These are phyloP conservation scores for Geopyxis carbonaria DNA, from an alignment of 495 filamentous ascomycete genomes.

Conservation along the genomic window DNA sequence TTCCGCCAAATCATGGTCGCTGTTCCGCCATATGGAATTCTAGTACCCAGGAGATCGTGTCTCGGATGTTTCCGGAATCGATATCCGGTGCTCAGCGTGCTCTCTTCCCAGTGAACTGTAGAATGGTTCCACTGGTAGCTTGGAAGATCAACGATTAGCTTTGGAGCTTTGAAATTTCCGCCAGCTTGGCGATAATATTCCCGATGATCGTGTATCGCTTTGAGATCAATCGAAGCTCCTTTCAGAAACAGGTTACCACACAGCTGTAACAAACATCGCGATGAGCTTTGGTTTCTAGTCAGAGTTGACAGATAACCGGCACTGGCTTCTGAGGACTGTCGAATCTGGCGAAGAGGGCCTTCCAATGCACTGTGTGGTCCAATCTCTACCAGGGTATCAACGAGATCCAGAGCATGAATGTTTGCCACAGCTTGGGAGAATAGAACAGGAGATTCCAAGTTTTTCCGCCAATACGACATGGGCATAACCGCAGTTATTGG, in stretches of 20 bases:
- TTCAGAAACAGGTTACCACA: constrained; percentile 29
- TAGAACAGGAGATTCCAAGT: constrained; percentile 32
- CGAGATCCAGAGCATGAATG: no score
- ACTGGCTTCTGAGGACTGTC: no score
- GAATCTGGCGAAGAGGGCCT: constrained; percentile 41
- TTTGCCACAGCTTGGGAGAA: constrained; percentile 29
- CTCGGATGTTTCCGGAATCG: constrained; percentile 30
- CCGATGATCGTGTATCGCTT: background rate
- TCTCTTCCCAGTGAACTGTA: constrained; percentile 31
- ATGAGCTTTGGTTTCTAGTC: constrained; percentile 15
- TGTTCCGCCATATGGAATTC: constrained; percentile 32
- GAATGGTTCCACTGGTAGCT: constrained; percentile 31
- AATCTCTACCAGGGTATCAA: constrained; percentile 36
- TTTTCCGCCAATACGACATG: constrained; percentile 36
- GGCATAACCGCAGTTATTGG: no score
- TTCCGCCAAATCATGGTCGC: constrained; percentile 38
- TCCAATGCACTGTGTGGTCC: constrained; percentile 49
- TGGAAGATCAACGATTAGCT: constrained; percentile 29
- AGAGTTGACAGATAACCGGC: background rate
- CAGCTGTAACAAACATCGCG: no score
- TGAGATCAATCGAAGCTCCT: constrained; percentile 25
- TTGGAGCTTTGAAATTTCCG: constrained; percentile 2
- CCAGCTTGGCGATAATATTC: no score
- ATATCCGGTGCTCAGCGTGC: constrained; percentile 31
- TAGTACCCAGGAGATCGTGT: constrained; percentile 39